These are phyloP conservation scores for Mycena rebaudengoi DNA, from an alignment of 768 basidiomycete genomes.

Conservation along the genomic window DNA sequence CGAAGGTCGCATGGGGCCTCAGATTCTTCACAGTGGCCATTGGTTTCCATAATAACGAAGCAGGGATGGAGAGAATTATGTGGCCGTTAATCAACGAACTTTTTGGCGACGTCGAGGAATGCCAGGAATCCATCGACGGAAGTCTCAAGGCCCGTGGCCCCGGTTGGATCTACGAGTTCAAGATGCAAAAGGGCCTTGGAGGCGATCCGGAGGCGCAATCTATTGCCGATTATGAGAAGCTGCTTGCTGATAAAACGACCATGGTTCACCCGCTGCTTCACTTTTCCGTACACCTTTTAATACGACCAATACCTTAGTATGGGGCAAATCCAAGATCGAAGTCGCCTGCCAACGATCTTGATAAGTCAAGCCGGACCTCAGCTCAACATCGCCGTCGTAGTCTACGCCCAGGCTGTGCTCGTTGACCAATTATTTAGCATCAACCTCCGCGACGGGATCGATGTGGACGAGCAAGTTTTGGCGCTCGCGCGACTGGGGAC, in stretches of 20 bases:
- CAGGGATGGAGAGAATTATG: not conserved
- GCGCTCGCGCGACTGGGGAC: conserved; percentile 1
- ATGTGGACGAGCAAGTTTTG: not conserved
- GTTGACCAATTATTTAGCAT: conserved; percentile 7
- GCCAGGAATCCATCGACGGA: not conserved
- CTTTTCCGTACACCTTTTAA: conserved; percentile 6
- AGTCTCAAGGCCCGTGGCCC: not conserved
- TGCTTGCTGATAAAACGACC: not conserved
- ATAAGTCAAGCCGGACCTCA: conserved; percentile 5
- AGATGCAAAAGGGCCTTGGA: not conserved
- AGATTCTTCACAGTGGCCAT: not conserved
- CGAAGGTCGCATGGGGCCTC: not conserved
- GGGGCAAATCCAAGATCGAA: not conserved
- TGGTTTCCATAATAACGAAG: not conserved
- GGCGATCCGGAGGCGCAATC: conserved; percentile 5
- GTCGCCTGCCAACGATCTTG: not conserved
- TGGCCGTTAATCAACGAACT: not conserved
- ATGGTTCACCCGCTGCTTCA: not conserved
- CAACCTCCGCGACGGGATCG: conserved; percentile 5
- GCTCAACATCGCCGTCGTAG: not conserved
- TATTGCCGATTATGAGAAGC: conserved; percentile 1
- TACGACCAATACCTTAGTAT: conserved; percentile 6
- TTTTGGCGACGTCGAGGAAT: not conserved
- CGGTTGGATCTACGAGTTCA: conserved; percentile 1
- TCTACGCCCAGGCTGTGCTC: not conserved